These are phyloP conservation scores for Zygoascus biomembranicola DNA, from an alignment of 805 yeast species.

Conservation along the genomic window DNA sequence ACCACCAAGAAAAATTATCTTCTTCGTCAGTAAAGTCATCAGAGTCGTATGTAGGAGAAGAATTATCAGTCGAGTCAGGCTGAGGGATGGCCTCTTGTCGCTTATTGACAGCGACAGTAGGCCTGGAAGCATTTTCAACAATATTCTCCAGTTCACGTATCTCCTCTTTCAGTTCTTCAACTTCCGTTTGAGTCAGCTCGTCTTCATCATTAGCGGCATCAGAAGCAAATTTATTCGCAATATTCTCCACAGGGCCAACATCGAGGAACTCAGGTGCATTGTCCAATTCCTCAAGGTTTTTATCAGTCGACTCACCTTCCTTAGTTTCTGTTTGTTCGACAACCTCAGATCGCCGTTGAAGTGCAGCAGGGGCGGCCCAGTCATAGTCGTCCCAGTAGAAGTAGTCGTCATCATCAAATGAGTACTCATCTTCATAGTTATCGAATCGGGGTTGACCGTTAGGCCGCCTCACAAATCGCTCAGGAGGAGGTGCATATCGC, in stretches of 20 bases:
- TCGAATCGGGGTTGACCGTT: background rate
- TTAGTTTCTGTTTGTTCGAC: background rate
- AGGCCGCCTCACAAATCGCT: background rate
- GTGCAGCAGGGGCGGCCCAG: background rate
- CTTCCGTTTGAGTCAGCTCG: background rate
- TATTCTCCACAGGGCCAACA: background rate
- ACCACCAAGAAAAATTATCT: background rate
- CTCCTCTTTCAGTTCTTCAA: background rate
- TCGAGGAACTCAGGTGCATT: background rate
- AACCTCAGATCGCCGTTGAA: background rate
- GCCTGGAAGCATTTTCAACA: background rate
- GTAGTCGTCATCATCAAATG: background rate
- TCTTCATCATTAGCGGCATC: background rate
- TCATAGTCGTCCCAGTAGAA: slow-evolving; percentile 1
- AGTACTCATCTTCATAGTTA: background rate
- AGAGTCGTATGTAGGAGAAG: background rate
- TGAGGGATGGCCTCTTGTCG: background rate
- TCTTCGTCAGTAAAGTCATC: background rate
- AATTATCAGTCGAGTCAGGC: background rate
- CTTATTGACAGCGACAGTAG: background rate
- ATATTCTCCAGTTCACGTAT: background rate
- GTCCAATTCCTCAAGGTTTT: background rate
- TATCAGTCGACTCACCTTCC: background rate
- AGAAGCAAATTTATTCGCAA: background rate
- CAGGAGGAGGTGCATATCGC: background rate